Conservation (phyloP, 192 early-diverging fungal genomes). For the Podila minutissima region DNA sequence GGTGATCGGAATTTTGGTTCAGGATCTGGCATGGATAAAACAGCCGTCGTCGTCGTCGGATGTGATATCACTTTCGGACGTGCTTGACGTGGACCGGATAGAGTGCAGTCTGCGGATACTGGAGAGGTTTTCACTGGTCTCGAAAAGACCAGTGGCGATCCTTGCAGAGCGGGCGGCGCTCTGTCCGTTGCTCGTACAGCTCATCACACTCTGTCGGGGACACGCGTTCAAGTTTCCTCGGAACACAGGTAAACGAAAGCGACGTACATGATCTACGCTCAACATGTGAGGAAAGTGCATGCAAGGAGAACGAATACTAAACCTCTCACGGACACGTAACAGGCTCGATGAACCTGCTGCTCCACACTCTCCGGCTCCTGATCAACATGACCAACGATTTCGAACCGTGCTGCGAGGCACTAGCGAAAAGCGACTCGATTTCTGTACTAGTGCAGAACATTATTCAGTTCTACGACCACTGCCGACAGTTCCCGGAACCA, state of each 20-base stretch:
- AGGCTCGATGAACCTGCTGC: slow-evolving; percentile 43
- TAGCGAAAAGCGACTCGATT: slow-evolving; percentile 28
- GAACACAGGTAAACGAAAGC: slow-evolving; percentile 14
- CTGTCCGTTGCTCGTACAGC: slow-evolving; percentile 23
- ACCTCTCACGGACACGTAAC: neutral
- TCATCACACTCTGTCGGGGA: slow-evolving; percentile 38
- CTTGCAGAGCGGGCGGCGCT: slow-evolving; percentile 12
- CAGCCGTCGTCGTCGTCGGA: slow-evolving; percentile 19
- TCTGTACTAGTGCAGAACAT: slow-evolving; percentile 31
- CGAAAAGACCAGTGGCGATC: neutral
- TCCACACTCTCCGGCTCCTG: slow-evolving; percentile 25
- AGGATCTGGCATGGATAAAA: slow-evolving; percentile 41
- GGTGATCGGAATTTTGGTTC: slow-evolving; percentile 18
- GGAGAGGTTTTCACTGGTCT: slow-evolving; percentile 32
- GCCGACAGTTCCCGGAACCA: slow-evolving; percentile 8
- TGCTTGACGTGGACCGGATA: slow-evolving; percentile 35
- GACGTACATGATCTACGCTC: neutral
- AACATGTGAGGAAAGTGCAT: neutral
- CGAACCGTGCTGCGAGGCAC: slow-evolving; percentile 28
- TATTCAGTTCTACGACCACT: slow-evolving; percentile 32
- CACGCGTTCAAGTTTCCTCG: slow-evolving; percentile 42
- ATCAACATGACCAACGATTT: slow-evolving; percentile 38
- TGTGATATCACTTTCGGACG: slow-evolving; percentile 12
- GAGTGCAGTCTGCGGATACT: slow-evolving; percentile 40
- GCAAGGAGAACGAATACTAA: neutral